These are phyloP conservation scores for Clonostachys byssicola DNA, from an alignment of 2,329 filamentous ascomycete species.

Conservation along the genomic window DNA sequence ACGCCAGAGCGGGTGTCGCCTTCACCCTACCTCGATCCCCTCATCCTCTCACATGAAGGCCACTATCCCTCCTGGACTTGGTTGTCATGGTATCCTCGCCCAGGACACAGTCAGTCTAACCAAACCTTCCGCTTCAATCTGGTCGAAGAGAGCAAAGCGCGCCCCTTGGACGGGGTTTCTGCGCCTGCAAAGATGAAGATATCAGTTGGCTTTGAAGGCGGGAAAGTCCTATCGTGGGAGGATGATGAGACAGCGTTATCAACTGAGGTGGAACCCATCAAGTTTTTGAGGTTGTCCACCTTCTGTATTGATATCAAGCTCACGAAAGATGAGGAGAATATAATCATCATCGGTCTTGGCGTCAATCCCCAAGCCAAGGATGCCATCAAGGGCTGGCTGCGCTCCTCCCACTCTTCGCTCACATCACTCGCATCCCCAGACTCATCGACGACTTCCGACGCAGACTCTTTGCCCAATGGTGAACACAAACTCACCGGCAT, in stretches of 20 bases:
- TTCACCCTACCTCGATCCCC: constrained; percentile 1
- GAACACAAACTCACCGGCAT: neutral
- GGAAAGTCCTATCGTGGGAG: constrained; percentile 26
- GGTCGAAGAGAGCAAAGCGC: constrained; percentile 13
- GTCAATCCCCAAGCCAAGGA: neutral
- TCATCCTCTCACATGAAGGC: constrained; percentile 8
- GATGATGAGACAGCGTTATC: constrained; percentile 19
- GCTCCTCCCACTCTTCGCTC: neutral
- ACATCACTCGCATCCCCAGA: too few relatives aligned
- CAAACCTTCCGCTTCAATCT: constrained; percentile 21
- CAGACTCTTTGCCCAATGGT: neutral
- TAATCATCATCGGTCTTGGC: neutral
- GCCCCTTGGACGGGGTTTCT: constrained; percentile 16
- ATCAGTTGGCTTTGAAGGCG: constrained; percentile 25
- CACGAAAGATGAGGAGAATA: constrained; percentile 4
- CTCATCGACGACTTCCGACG: neutral
- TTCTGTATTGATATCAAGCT: constrained; percentile 24
- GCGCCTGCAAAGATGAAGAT: constrained; percentile 24
- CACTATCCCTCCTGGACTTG: constrained; percentile 30
- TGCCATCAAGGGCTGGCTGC: constrained; percentile 7
- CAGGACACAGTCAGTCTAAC: constrained; percentile 4
- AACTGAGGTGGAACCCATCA: constrained; percentile 14
- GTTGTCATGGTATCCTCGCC: constrained; percentile 24
- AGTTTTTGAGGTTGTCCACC: constrained; percentile 24
- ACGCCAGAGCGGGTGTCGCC: constrained; percentile 15